Evolutionary conservation across 495 filamentous ascomycete genomes (phyloP), one percentile per base, ranked within the genome.

Genomic region (Tuber calosporum): DNA sequence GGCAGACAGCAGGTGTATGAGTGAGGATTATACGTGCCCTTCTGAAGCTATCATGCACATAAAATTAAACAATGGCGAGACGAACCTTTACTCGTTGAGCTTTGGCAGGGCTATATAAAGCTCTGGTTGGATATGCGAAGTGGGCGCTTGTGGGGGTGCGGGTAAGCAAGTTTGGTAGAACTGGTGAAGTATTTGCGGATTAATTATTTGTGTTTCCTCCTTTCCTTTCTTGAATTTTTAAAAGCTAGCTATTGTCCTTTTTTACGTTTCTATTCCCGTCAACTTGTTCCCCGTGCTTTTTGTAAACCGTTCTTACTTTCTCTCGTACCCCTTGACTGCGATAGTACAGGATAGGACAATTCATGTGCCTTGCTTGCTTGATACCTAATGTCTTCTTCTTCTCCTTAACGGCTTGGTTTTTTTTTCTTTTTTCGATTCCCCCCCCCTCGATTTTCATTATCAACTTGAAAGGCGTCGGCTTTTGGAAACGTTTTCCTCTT

Each of bases 41-140:
- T 69, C 76, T 20, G 70, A 77, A 45, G 76, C 75, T n/a, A 77
- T 73, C 71, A 78, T 77, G 74, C 76, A 77, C 42, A 78, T 77
- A 74, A 73, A 77, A 66, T 68, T 78, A 40, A 77, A 74, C 4
- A 75, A 78, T 68, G 71, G 71, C 40, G 72, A 76, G 66, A n/a
- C 67, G 7, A 34, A 11, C 53, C 53, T 26, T 62, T 36, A 68
- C 41, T 20, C 66, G 70, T 39, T 41, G 53, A 69, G 58, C 34
- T 77, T 73, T 71, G 76, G 75, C 26, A 73, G 66, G 9, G 76
- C 76, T 20, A 78, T 75, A 58, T 78, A 73, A 48, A 48, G 4
- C 26, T 62, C 26, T 58, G 0, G 53, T 34, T 4, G 53, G 26
- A 43, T 68, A 43, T n/a, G 39, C 17, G 39, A 6, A 41, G n/a